Evolutionary conservation across 768 basidiomycete species (phyloP).

Genomic region (Termitomyces eurrhizus): DNA sequence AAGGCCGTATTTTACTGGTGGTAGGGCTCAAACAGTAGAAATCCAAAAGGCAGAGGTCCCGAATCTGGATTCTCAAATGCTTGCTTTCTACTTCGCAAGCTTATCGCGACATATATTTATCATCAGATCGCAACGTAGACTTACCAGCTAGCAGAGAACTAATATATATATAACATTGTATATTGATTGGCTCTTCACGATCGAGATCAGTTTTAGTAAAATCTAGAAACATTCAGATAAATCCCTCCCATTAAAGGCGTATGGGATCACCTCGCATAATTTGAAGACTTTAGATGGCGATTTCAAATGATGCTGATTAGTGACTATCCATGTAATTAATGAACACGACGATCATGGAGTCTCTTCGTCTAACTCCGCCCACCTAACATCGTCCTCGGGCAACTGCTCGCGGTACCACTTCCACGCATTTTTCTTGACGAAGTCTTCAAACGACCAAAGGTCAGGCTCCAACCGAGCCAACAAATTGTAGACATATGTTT

Average conservation of each 20-base stretch:
- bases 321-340: not conserved
- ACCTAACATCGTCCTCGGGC: constrained; percentile 46
- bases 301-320: not conserved
- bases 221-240: too few relatives aligned
- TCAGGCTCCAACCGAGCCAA: constrained; percentile 44
- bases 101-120: too few relatives aligned
- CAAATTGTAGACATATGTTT: constrained; percentile 71
- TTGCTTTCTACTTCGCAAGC: too few relatives aligned
- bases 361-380: constrained; percentile 44
- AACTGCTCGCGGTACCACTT: constrained; percentile 63
- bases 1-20: not conserved
- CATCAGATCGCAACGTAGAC: too few relatives aligned
- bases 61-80: not conserved
- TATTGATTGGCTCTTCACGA: not conserved
- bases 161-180: too few relatives aligned
- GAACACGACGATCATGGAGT: not conserved
- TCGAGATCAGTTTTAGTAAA: not conserved
- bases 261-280: not conserved
- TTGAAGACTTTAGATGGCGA: not conserved
- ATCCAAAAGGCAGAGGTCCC: not conserved
- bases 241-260: too few relatives aligned
- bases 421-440: constrained; percentile 70
- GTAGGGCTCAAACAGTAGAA: not conserved
- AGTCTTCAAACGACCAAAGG: constrained; percentile 82
- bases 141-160: too few relatives aligned